A percentile compares a stretch with the other conserved stretches of the same genome.
These are phyloP conservation scores for Fusarium buharicum DNA, from an alignment of 2,329 filamentous ascomycete genomes.

Conservation along the genomic window DNA sequence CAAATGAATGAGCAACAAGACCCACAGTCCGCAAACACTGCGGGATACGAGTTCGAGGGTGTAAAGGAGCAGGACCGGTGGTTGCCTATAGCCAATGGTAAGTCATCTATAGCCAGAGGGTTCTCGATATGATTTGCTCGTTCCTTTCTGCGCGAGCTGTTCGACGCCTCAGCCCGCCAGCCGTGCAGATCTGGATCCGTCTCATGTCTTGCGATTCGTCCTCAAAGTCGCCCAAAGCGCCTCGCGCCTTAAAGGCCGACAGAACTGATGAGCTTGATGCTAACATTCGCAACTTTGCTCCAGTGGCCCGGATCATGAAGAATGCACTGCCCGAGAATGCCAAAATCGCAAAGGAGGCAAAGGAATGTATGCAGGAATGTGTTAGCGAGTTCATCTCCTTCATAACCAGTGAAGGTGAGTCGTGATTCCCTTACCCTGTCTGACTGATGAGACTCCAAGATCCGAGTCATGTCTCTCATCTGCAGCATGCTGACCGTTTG, in stretches of 20 bases:
- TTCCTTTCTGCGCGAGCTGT: slow-evolving; percentile 43
- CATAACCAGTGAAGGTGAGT: slow-evolving; percentile 97
- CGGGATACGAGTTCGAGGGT: slow-evolving; percentile 85
- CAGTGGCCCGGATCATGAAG: slow-evolving; percentile 99
- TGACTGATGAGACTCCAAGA: slow-evolving; percentile 19
- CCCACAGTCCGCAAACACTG: slow-evolving; percentile 77
- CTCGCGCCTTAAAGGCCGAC: slow-evolving; percentile 59
- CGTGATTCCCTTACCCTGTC: background rate
- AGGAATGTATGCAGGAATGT: slow-evolving; percentile 99
- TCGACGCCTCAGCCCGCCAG: slow-evolving; percentile 45
- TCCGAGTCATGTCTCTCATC: slow-evolving; percentile 31
- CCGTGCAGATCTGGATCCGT: slow-evolving; percentile 53
- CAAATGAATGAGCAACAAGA: slow-evolving; percentile 90
- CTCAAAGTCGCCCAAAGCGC: slow-evolving; percentile 61
- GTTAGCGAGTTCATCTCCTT: slow-evolving; percentile 99
- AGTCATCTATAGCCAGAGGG: slow-evolving; percentile 59
- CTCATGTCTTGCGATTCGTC: slow-evolving; percentile 71
- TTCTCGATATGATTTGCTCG: slow-evolving; percentile 57
- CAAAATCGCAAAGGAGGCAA: slow-evolving; percentile 98
- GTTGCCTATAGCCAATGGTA: slow-evolving; percentile 99
- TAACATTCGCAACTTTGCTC: slow-evolving; percentile 93
- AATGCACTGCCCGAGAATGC: slow-evolving; percentile 96
- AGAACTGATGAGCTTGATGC: slow-evolving; percentile 74
- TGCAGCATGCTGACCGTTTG: slow-evolving; percentile 35
- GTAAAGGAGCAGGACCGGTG: slow-evolving; percentile 99